phyloP scores from a whole-genome alignment of 257 asterid genomes.

The Leptodermis oblonga region DNA sequence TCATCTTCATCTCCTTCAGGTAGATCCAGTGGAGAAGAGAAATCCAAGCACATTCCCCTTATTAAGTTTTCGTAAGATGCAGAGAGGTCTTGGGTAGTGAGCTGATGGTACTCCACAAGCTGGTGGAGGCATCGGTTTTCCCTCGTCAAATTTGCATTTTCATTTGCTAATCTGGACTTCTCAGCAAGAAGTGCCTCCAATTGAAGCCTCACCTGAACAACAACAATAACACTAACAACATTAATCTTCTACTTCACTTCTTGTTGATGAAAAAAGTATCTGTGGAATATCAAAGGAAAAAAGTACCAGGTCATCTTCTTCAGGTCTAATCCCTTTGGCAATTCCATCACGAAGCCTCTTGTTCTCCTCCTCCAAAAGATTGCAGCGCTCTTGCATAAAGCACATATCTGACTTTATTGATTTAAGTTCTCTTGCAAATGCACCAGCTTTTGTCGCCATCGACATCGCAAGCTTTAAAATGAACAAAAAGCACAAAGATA shows the following conservation, averaged over 20 bases:
- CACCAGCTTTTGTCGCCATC: constrained; percentile 86
- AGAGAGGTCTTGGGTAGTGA: constrained; percentile 74
- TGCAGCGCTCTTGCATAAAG: constrained; percentile 76
- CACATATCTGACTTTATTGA: constrained; percentile 64
- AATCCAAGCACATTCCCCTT: constrained; percentile 66
- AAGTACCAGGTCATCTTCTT: constrained; percentile 95
- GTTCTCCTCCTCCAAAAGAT: constrained; percentile 79
- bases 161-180: constrained; percentile 80
- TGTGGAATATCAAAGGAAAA: background rate
- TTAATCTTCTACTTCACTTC: background rate
- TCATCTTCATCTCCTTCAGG: constrained; percentile 27
- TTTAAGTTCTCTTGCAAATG: constrained; percentile 74
- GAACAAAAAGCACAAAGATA: background rate
- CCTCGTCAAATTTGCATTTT: constrained; percentile 75
- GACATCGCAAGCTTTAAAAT: constrained; percentile 64
- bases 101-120: constrained; percentile 92
- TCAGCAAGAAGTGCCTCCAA: constrained; percentile 88
- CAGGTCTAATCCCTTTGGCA: constrained; percentile 45
- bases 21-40: constrained; percentile 39
- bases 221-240: background rate
- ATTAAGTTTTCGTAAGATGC: constrained; percentile 78
- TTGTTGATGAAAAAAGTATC: background rate
- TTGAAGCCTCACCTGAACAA: constrained; percentile 78
- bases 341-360: constrained; percentile 64
- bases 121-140: constrained; percentile 81